Evolutionary conservation across 2,329 filamentous ascomycete species (phyloP).

Genomic region (Aspergillus sp.): DNA sequence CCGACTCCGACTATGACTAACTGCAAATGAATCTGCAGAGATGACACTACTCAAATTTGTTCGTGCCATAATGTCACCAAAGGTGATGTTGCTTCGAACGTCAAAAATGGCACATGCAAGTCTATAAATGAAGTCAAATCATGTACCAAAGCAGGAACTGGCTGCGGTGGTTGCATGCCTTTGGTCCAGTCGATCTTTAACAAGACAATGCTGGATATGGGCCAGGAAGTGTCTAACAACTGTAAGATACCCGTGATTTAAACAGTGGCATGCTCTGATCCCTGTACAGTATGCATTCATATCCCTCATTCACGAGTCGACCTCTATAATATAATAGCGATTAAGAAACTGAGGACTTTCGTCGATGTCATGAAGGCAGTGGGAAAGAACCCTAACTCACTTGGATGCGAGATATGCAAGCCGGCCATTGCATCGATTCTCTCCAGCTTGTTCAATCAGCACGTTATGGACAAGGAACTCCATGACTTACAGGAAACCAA

Average conservation of each 20-base stretch:
- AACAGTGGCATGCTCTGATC: slow-evolving; percentile 4
- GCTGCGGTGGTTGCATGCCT: slow-evolving; percentile 84
- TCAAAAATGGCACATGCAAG: slow-evolving; percentile 74
- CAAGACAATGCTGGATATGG: slow-evolving; percentile 75
- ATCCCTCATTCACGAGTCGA: slow-evolving; percentile 78
- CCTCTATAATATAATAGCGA: slow-evolving; percentile 80
- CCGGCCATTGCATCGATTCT: slow-evolving; percentile 74
- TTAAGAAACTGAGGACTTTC: slow-evolving; percentile 67
- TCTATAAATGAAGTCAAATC: slow-evolving; percentile 75
- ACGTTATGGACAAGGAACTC: slow-evolving; percentile 62
- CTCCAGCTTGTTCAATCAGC: slow-evolving; percentile 72
- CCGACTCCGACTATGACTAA: too few species aligned
- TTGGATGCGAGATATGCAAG: slow-evolving; percentile 82
- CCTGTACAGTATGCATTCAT: slow-evolving; percentile 60
- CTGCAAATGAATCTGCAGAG: slow-evolving; percentile 23
- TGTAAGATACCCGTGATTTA: slow-evolving; percentile 16
- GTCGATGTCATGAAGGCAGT: slow-evolving; percentile 68
- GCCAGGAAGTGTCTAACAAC: slow-evolving; percentile 78
- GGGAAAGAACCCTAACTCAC: slow-evolving; percentile 61
- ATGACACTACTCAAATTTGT: slow-evolving; percentile 81
- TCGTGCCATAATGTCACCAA: slow-evolving; percentile 91
- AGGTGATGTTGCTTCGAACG: slow-evolving; percentile 61
- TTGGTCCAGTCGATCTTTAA: slow-evolving; percentile 86
- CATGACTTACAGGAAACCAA: slow-evolving; percentile 85
- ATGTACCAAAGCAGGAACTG: slow-evolving; percentile 85